phyloP scores from a whole-genome alignment of 768 basidiomycete species.

The Mycena epipterygia region DNA sequence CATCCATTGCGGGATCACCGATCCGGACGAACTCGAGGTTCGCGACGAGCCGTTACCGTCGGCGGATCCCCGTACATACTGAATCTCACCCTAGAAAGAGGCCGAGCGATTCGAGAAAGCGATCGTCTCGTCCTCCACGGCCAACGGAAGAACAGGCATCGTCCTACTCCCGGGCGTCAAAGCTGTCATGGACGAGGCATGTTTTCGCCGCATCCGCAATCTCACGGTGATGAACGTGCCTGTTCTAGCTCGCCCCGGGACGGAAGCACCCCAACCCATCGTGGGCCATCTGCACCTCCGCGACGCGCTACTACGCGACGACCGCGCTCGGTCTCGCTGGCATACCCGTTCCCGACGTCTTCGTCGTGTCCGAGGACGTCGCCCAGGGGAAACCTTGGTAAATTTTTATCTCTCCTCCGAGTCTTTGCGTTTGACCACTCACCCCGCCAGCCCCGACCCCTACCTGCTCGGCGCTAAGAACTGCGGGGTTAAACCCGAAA shows the following conservation, averaged over 20 bases:
- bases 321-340: conserved; percentile 77
- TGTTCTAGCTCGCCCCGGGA: conserved; percentile 51
- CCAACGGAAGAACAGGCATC: conserved; percentile 72
- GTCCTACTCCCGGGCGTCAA: conserved; percentile 81
- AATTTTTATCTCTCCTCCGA: conserved; percentile 29
- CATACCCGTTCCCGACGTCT: conserved; percentile 77
- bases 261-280: conserved; percentile 66
- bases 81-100: conserved; percentile 62
- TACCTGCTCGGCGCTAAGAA: conserved; percentile 88
- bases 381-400: conserved; percentile 84
- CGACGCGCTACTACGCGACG: conserved; percentile 81
- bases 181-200: conserved; percentile 69
- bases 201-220: conserved; percentile 22
- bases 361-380: conserved; percentile 90
- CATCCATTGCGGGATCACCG: conserved; percentile 77
- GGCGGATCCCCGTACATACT: conserved; percentile 18
- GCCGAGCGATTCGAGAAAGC: conserved; percentile 85
- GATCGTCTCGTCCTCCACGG: conserved; percentile 72
- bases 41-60: conserved; percentile 25
- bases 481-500: conserved; percentile 72
- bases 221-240: neutral
- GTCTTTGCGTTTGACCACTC: conserved; percentile 4
- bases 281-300: conserved; percentile 93
- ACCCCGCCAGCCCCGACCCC: conserved; percentile 78
- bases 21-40: conserved; percentile 80